Evolutionary conservation across 331 rosid species (phyloP), one percentile per base, ranked within the genome.

Genomic region (Ulmus americana): DNA sequence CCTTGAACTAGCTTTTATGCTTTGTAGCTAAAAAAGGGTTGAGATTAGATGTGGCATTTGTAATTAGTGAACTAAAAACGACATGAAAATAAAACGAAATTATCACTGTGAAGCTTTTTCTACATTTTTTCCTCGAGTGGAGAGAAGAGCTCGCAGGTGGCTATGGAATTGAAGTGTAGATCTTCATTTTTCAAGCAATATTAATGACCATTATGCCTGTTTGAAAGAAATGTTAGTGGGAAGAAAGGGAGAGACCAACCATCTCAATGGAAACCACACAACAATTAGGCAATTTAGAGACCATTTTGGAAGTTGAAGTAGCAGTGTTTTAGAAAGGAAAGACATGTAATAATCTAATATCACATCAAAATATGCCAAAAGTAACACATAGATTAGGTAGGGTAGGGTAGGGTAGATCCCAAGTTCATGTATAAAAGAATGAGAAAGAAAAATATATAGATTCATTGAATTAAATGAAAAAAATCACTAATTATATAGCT

Each of bases 211-310:
- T 54, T 63, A 60, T 67, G 64, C 74, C 5, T 8, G 5, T 74
- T 46, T 43, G 69, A 62, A 62, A 63, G 76, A 71, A 69, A 61
- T 43, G 20, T 43, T 16, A 47, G 22, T 20, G 70, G 11, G 39
- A 60, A 7, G 45, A 43, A 64, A 70, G 42, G 49, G 61, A 47
- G 66, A 42, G 52, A 15, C 68, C 77, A 76, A 70, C 50, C 16
- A 54, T 65, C 64, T 44, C 45, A 41, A 20, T 16, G 58, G 14
- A 55, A 61, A 44, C 1, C 12, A 41, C 60, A 16, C 13, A 18
- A 44, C 22, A 51, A 5, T 55, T 7, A 35, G 53, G 10, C 61
- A 10, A 5, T 22, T 47, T 52, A 66, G 46, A 59, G 52, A 44
- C 41, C 18, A n/a, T 6, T 20, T 48, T 70, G 39, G 65, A 20